Percentiles rank a stretch among this genome's conserved stretches.
Conservation (phyloP, 2,329 filamentous ascomycete species). For the Cladosporium sp. region DNA sequence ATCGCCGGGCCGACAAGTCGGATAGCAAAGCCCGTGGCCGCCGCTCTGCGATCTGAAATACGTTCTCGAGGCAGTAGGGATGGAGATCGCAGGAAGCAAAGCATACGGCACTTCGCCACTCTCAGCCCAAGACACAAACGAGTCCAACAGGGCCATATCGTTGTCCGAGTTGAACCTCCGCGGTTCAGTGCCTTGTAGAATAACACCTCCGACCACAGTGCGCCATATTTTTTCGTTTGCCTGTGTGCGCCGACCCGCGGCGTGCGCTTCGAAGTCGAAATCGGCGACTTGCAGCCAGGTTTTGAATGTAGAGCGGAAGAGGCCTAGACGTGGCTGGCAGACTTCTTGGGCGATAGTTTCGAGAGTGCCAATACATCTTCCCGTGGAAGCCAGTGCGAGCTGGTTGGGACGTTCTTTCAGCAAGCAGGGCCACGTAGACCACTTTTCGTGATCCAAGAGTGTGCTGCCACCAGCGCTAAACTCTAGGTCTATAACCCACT, state of each 20-base stretch:
- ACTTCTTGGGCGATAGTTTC: background rate
- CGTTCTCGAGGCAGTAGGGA: background rate
- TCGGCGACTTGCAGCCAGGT: background rate
- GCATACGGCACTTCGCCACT: background rate
- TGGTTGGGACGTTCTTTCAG: background rate
- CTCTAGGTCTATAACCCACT: background rate
- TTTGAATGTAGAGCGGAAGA: background rate
- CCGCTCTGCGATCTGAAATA: background rate
- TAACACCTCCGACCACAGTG: background rate
- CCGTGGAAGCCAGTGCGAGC: background rate
- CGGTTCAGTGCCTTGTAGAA: no score
- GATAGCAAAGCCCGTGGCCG: background rate
- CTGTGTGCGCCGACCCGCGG: background rate
- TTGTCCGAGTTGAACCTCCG: background rate
- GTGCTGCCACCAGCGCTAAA: background rate
- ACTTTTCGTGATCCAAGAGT: background rate
- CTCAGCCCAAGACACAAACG: background rate
- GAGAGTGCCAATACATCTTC: background rate
- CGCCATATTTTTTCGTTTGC: background rate
- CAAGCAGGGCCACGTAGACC: background rate
- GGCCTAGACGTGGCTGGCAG: no score
- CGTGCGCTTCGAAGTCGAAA: background rate
- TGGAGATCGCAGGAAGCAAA: background rate
- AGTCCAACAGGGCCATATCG: background rate
- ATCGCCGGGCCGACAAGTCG: background rate